Evolutionary conservation across 2,329 filamentous ascomycete genomes (phyloP).

Genomic region (Fusarium redolens): DNA sequence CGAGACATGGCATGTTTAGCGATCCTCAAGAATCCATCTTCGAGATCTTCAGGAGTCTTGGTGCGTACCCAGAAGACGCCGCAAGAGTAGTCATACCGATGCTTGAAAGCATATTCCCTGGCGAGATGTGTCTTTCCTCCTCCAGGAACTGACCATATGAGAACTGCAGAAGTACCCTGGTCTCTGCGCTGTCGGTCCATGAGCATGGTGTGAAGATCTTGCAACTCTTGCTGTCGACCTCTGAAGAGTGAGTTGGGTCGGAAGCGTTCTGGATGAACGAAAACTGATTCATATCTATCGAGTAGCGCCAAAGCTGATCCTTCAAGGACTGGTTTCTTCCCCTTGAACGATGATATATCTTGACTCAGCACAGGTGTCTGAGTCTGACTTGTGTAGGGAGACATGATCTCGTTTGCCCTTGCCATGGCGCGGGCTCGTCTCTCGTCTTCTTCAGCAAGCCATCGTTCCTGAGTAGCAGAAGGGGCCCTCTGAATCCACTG

Average conservation of each 20-base stretch:
- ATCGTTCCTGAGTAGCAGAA: conserved; percentile 64
- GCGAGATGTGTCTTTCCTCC: conserved; percentile 42
- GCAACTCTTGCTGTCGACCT: conserved; percentile 30
- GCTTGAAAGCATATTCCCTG: conserved; percentile 40
- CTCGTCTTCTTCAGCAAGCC: conserved; percentile 70
- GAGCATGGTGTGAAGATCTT: conserved; percentile 38
- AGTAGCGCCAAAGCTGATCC: background rate
- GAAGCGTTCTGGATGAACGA: conserved; percentile 42
- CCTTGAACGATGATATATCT: background rate
- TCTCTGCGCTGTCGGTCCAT: conserved; percentile 32
- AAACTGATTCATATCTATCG: conserved; percentile 20
- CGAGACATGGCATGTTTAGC: conserved; percentile 32
- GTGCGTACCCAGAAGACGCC: conserved; percentile 43
- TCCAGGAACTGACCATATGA: conserved; percentile 40
- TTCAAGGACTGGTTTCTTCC: conserved; percentile 4
- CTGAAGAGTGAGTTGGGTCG: conserved; percentile 40
- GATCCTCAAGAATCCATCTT: conserved; percentile 41
- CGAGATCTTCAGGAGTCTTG: conserved; percentile 42
- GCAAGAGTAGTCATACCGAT: conserved; percentile 36
- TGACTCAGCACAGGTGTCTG: background rate
- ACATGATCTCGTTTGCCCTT: conserved; percentile 59
- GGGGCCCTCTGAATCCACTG: conserved; percentile 67
- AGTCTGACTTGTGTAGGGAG: conserved; percentile 38
- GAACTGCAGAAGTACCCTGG: conserved; percentile 39
- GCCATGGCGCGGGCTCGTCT: conserved; percentile 56